Base-by-base conservation (phyloP, 495 filamentous ascomycete species). In the Aspergillus taichungensis region DNA sequence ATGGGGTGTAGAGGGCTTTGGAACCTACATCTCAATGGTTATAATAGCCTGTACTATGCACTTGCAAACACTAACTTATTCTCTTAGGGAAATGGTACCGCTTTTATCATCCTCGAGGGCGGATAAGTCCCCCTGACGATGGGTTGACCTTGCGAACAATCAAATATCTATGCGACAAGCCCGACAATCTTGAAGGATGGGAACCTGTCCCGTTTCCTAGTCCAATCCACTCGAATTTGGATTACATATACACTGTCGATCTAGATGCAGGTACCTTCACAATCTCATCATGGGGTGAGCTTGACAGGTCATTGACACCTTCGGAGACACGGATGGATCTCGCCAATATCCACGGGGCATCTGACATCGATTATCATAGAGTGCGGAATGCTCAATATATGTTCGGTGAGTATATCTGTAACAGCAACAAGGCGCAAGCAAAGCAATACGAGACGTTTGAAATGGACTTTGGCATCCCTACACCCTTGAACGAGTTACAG, bases 401-500 rank as follows among this genome's bases (percentile, higher is more conserved):
- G 32, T 12, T 24, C 10, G 7, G 6, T 28, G 33, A 18, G 11
- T 35, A 11, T 44, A 35, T 30, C 31, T 36, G 31, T 35, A 13
- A 13, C 7, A 41, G 37, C 10, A n/a, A n/a, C 37, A n/a, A n/a
- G 6, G 9, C 13, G 6, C 35, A 32, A 39, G 3, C 14, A 33
- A 8, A 33, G 4, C 13, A 14, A 10, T 37, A 30, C 18, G 35
- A 36, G 34, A 9, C 34, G 27, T 36, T 50, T 32, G 34, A 31
- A 34, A 33, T 53, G 3, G 32, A 53, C n/a, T 33, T 46, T 30
- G 46, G 24, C 12, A 33, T 39, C 11, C 51, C 51, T 8, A 53
- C 46, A 1, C 43, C 51, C 33, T 41, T 53, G 51, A 53, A 53
- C 35, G 51, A 50, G 32, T 42, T 53, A 28, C 46, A 53, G 38